phyloP scores from a whole-genome alignment of 495 filamentous ascomycete genomes.

The Neurospora tetrasperma region DNA sequence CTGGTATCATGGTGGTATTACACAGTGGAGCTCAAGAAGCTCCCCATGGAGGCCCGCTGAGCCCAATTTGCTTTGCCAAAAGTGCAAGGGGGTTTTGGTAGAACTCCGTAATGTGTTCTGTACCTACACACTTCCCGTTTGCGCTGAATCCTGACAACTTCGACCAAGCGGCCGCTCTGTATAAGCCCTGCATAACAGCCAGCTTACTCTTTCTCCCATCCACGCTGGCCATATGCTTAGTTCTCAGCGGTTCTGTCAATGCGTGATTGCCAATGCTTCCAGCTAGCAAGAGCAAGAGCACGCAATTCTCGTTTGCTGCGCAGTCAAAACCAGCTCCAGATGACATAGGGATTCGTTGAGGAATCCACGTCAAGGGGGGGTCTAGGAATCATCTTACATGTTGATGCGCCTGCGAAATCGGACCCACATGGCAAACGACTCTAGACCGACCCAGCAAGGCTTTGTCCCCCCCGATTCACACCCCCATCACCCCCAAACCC shows the following conservation, averaged over 20 bases:
- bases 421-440: background rate
- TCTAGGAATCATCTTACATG: background rate
- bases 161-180: background rate
- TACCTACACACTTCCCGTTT: background rate
- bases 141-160: background rate
- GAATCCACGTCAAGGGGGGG: background rate
- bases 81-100: background rate
- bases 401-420: background rate
- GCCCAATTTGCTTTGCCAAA: background rate
- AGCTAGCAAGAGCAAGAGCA: background rate
- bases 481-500: background rate
- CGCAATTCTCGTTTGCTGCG: background rate
- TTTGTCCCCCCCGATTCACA: background rate
- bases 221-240: background rate
- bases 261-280: background rate
- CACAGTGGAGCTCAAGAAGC: background rate
- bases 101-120: background rate
- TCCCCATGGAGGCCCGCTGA: background rate
- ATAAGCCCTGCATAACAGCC: background rate
- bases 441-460: background rate
- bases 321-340: background rate
- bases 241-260: background rate
- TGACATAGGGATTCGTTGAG: background rate
- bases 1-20: background rate
- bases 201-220: background rate